A percentile compares a stretch with the other conserved stretches of the same genome.
Evolutionary conservation across 768 basidiomycete species (phyloP).

Genomic region (Lactarius deliciosus): DNA sequence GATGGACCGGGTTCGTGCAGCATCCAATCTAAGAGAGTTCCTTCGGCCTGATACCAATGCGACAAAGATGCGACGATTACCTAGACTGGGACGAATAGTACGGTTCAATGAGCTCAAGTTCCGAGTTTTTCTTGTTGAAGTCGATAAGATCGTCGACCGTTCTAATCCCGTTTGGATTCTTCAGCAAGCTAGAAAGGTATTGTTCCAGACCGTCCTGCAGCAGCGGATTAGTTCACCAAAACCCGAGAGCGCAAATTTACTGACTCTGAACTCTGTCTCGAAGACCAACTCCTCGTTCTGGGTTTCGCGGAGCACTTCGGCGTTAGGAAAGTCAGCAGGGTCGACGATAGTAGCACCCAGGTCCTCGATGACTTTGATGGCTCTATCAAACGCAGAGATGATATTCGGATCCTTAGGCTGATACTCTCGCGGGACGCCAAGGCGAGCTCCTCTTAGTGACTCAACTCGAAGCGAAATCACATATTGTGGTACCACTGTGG

Average conservation of each 20-base stretch:
- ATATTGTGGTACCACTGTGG: constrained; percentile 53
- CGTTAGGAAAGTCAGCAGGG: constrained; percentile 58
- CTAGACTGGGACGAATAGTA: constrained; percentile 39
- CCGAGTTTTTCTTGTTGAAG: constrained; percentile 53
- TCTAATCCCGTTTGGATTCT: constrained; percentile 57
- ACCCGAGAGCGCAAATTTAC: not conserved
- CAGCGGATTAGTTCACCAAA: not conserved
- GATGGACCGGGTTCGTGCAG: not conserved
- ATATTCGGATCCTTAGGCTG: constrained; percentile 33
- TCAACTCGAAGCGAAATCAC: constrained; percentile 49
- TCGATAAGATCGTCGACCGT: constrained; percentile 56
- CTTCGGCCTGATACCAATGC: not conserved
- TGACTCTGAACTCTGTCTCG: constrained; percentile 59
- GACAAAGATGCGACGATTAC: constrained; percentile 27
- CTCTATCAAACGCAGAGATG: constrained; percentile 41
- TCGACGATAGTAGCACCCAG: constrained; percentile 56
- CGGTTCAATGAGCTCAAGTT: constrained; percentile 45
- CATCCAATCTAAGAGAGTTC: not conserved
- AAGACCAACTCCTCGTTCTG: constrained; percentile 54
- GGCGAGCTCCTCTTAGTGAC: constrained; percentile 46
- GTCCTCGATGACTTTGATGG: constrained; percentile 39
- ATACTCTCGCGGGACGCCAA: constrained; percentile 46
- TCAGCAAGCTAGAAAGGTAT: constrained; percentile 47
- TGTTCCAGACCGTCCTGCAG: constrained; percentile 37
- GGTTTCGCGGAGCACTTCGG: constrained; percentile 46